Conservation (phyloP, 805 yeast species). For the Candida awuae region DNA sequence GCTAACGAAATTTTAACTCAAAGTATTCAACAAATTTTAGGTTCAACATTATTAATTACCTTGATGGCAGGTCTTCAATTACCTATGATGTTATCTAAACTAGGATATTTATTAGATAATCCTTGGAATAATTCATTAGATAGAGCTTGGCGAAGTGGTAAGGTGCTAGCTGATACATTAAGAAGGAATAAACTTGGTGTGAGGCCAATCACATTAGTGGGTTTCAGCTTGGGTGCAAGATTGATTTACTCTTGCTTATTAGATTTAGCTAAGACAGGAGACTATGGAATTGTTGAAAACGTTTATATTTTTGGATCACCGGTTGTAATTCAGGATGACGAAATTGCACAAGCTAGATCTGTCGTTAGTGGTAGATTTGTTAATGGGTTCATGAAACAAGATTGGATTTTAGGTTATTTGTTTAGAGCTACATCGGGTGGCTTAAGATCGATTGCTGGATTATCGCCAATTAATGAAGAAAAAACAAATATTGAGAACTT, state of each 20-base stretch:
- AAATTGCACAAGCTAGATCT: conserved; percentile 67
- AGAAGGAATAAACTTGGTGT: conserved; percentile 84
- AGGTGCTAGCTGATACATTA: conserved; percentile 82
- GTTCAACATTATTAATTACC: conserved; percentile 82
- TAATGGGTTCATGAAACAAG: conserved; percentile 85
- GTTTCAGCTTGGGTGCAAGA: conserved; percentile 90
- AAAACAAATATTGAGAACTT: conserved; percentile 56
- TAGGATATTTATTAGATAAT: conserved; percentile 84
- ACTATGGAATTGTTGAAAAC: conserved; percentile 81
- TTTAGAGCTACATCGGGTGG: conserved; percentile 97
- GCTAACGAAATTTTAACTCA: conserved; percentile 92
- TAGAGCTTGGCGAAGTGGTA: conserved; percentile 95
- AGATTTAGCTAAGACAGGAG: conserved; percentile 79
- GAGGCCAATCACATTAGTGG: conserved; percentile 85
- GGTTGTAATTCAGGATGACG: conserved; percentile 68
- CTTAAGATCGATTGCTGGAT: conserved; percentile 80
- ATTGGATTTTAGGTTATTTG: conserved; percentile 92
- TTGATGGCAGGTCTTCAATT: conserved; percentile 88
- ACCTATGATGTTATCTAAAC: conserved; percentile 85
- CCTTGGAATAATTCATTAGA: conserved; percentile 98
- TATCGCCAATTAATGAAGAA: conserved; percentile 59
- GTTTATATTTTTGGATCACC: conserved; percentile 88
- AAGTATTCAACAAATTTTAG: conserved; percentile 90
- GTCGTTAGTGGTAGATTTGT: conserved; percentile 86
- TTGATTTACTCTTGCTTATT: conserved; percentile 83